phyloP scores from a whole-genome alignment of 140 eudicot genomes.

The Cichorium intybus region DNA sequence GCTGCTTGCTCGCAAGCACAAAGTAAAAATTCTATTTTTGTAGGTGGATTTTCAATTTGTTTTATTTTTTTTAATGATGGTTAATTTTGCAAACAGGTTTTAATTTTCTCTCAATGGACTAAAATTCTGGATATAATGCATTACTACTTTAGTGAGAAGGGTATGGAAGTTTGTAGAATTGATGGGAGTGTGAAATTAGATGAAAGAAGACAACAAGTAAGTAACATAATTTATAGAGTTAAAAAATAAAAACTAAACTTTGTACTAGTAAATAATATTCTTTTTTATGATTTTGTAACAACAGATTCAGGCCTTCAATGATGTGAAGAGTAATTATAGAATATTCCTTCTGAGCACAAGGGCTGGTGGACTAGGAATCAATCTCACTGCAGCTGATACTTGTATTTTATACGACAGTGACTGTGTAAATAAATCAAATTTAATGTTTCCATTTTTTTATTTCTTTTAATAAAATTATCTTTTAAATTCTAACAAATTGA shows the following conservation, averaged over 20 bases:
- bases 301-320: slow-evolving; percentile 92
- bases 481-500: slow-evolving; percentile 14
- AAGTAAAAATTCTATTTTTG: slow-evolving; percentile 29
- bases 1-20: slow-evolving; percentile 78
- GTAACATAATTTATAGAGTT: not conserved
- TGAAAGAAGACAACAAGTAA: slow-evolving; percentile 76
- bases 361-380: slow-evolving; percentile 97
- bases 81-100: slow-evolving; percentile 56
- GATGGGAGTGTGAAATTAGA: slow-evolving; percentile 85
- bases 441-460: too few species aligned
- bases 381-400: slow-evolving; percentile 94
- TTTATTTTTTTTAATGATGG: not conserved
- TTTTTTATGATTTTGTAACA: not conserved
- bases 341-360: slow-evolving; percentile 90
- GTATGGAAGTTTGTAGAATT: slow-evolving; percentile 77
- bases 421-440: slow-evolving; percentile 52
- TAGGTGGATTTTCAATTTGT: too few species aligned
- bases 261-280: not conserved
- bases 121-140: slow-evolving; percentile 85
- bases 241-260: too few species aligned
- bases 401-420: slow-evolving; percentile 94
- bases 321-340: slow-evolving; percentile 49
- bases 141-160: slow-evolving; percentile 83
- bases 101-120: slow-evolving; percentile 92
- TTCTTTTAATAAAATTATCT: not conserved